Percentiles rank a stretch among this genome's conserved stretches.
phyloP scores from a whole-genome alignment of 2,329 filamentous ascomycete genomes.

The Colletotrichum musae region DNA sequence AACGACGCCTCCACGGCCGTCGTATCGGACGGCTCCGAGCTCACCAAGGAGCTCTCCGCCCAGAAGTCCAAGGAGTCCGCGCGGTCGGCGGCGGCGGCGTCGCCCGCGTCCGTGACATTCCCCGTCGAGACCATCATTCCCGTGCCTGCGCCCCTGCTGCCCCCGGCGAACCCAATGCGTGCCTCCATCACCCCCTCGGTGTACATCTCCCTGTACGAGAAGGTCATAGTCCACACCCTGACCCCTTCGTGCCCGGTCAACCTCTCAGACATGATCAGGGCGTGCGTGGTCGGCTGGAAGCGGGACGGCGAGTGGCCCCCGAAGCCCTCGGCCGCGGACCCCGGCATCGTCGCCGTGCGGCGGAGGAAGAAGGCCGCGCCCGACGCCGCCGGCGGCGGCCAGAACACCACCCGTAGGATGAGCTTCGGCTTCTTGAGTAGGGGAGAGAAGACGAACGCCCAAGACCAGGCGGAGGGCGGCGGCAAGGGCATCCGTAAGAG shows the following conservation, averaged over 20 bases:
- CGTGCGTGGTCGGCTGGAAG: slow-evolving; percentile 93
- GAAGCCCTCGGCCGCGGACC: slow-evolving; percentile 64
- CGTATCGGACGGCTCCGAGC: slow-evolving; percentile 60
- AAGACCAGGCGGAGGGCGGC: slow-evolving; percentile 47
- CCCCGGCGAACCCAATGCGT: slow-evolving; percentile 81
- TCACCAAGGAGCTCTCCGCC: slow-evolving; percentile 53
- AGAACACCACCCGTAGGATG: slow-evolving; percentile 57
- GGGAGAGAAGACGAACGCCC: slow-evolving; percentile 50
- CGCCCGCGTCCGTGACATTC: slow-evolving; percentile 48
- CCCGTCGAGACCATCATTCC: slow-evolving; percentile 78
- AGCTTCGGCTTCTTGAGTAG: slow-evolving; percentile 64
- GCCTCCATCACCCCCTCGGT: slow-evolving; percentile 80
- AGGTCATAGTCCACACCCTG: slow-evolving; percentile 84
- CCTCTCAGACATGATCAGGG: slow-evolving; percentile 82
- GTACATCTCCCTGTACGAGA: slow-evolving; percentile 89
- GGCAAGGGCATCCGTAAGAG: slow-evolving; percentile 62
- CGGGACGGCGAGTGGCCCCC: slow-evolving; percentile 94
- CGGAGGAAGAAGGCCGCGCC: slow-evolving; percentile 55
- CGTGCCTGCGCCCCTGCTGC: slow-evolving; percentile 80
- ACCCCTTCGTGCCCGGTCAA: slow-evolving; percentile 92
- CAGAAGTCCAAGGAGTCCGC: slow-evolving; percentile 53
- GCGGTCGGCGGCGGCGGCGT: slow-evolving; percentile 44
- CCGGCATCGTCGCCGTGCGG: slow-evolving; percentile 55
- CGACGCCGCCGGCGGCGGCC: slow-evolving; percentile 32
- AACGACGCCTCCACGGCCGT: slow-evolving; percentile 52